A percentile compares a stretch with the other conserved stretches of the same genome.
Conservation (phyloP, 2,329 filamentous ascomycete species). For the Leptodontidium sp. region DNA sequence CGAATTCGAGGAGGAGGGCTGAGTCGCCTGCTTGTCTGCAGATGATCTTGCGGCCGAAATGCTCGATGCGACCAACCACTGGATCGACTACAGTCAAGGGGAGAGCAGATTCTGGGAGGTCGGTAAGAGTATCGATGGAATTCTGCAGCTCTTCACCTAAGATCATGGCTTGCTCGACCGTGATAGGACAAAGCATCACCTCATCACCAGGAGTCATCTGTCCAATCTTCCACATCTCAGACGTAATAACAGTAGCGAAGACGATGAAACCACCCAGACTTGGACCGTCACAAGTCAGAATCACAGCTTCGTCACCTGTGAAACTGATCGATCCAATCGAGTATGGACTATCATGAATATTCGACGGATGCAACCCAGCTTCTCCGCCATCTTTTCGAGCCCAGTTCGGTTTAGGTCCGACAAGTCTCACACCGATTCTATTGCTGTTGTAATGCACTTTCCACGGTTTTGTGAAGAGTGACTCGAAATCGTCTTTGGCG, state of each 20-base stretch:
- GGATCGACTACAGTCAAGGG: background rate
- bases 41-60: constrained; percentile 4
- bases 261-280: constrained; percentile 20
- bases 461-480: constrained; percentile 13
- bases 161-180: constrained; percentile 1
- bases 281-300: constrained; percentile 19
- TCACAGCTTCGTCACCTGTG: constrained; percentile 21
- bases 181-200: constrained; percentile 17
- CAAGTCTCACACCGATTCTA: constrained; percentile 15
- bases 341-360: constrained; percentile 21
- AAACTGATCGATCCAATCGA: constrained; percentile 21
- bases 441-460: constrained; percentile 25
- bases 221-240: constrained; percentile 22
- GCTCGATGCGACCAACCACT: constrained; percentile 12
- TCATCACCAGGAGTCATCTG: constrained; percentile 21
- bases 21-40: constrained; percentile 21
- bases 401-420: constrained; percentile 14
- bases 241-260: constrained; percentile 12
- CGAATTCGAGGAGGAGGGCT: constrained; percentile 20
- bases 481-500: constrained; percentile 4
- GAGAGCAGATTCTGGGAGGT: background rate
- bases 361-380: constrained; percentile 20
- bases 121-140: background rate
- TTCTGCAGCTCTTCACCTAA: background rate
- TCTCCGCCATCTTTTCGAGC: constrained; percentile 19